Conservation (phyloP, 2,329 filamentous ascomycete genomes). For the Alternaria incomplexa region DNA sequence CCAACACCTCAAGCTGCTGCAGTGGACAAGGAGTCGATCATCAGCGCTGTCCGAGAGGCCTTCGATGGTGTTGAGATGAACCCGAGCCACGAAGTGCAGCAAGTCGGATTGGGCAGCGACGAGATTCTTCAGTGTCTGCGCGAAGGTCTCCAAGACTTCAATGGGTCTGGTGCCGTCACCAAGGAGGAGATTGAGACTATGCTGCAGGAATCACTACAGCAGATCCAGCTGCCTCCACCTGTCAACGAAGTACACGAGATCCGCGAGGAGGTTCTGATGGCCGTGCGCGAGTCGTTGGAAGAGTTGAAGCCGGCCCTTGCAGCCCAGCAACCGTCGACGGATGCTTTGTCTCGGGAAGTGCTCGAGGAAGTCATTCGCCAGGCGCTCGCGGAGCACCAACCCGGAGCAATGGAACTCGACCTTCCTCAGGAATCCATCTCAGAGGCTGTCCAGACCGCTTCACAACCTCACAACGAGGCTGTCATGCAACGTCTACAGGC, state of each 20-base stretch:
- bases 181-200: conserved; percentile 85
- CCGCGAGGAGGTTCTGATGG: conserved; percentile 81
- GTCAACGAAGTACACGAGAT: conserved; percentile 73
- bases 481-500: conserved; percentile 66
- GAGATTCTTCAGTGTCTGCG: conserved; percentile 87
- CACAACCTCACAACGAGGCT: conserved; percentile 63
- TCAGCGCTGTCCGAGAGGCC: conserved; percentile 85
- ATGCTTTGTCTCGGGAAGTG: conserved; percentile 59
- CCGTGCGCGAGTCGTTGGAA: conserved; percentile 84
- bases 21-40: conserved; percentile 76
- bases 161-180: conserved; percentile 65
- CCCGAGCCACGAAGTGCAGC: conserved; percentile 88
- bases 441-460: conserved; percentile 62
- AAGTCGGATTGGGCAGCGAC: conserved; percentile 87
- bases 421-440: conserved; percentile 61
- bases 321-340: conserved; percentile 49
- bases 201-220: conserved; percentile 83
- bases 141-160: conserved; percentile 82
- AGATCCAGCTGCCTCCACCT: conserved; percentile 76
- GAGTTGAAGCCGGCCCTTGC: conserved; percentile 68
- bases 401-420: conserved; percentile 52
- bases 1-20: conserved; percentile 51
- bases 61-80: conserved; percentile 83
- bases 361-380: conserved; percentile 65
- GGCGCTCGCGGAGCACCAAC: conserved; percentile 59